Percentiles rank a stretch among this genome's conserved stretches.
Conservation (phyloP, 1,284 basidiomycete species). For the Ceratobasidium sp. region DNA sequence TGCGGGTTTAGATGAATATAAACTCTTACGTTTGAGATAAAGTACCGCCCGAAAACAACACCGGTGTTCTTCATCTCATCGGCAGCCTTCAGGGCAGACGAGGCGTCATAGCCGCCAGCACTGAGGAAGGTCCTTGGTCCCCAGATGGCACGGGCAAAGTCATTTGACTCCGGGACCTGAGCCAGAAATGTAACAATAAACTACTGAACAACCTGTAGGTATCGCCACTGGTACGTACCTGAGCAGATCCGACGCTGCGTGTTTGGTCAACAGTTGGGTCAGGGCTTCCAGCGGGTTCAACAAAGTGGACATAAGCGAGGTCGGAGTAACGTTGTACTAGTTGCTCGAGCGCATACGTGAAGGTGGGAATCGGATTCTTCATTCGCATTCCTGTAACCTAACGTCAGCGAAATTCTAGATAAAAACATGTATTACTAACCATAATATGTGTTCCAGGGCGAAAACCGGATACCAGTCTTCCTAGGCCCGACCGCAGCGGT, state of each 20-base stretch:
- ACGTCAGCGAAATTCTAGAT: neutral
- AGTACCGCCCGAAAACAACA: conserved; percentile 58
- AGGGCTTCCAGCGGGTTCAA: conserved; percentile 44
- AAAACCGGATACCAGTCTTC: conserved; percentile 56
- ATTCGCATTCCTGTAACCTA: conserved; percentile 36
- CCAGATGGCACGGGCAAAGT: conserved; percentile 36
- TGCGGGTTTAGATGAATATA: neutral
- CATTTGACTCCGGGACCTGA: neutral
- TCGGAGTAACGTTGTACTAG: conserved; percentile 17
- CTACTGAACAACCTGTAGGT: conserved; percentile 46
- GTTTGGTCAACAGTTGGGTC: conserved; percentile 50
- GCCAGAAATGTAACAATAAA: conserved; percentile 48
- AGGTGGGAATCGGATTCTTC: conserved; percentile 43
- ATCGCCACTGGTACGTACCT: conserved; percentile 54
- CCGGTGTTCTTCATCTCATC: conserved; percentile 53
- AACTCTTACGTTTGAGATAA: conserved; percentile 55
- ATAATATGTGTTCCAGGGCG: conserved; percentile 55
- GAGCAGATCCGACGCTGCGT: conserved; percentile 53
- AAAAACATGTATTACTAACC: conserved; percentile 32
- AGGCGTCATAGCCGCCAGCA: conserved; percentile 55
- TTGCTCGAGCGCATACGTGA: conserved; percentile 24
- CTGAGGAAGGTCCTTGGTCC: conserved; percentile 51
- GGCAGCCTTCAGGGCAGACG: conserved; percentile 51
- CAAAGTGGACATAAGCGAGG: conserved; percentile 21
- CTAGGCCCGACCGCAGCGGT: conserved; percentile 57